Conservation (phyloP, 2,329 filamentous ascomycete genomes). For the Fusarium anguioides region DNA sequence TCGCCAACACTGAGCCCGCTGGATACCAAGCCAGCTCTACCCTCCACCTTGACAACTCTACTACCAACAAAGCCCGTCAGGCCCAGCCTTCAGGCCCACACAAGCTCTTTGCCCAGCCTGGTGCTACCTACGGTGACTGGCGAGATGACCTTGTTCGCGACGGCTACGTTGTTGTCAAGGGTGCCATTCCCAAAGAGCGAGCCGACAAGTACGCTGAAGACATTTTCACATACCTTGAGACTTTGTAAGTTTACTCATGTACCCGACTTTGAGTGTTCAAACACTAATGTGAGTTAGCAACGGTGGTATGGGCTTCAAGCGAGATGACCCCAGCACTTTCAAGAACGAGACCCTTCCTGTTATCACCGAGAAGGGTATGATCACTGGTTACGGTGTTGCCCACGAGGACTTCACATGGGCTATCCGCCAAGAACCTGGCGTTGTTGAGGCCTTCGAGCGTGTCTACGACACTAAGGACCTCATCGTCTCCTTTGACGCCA, state of each 20-base stretch:
- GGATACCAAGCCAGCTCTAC: not conserved
- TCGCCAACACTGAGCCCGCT: slow-evolving; percentile 3
- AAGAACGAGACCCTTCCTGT: not conserved
- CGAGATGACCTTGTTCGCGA: slow-evolving; percentile 12
- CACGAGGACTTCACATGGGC: slow-evolving; percentile 13
- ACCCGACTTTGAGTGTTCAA: rapidly evolving
- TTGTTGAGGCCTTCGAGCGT: slow-evolving; percentile 7
- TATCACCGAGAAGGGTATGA: slow-evolving; percentile 16
- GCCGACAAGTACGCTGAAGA: not conserved
- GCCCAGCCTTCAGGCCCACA: not conserved
- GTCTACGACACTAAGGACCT: slow-evolving; percentile 19
- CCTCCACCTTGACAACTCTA: too few species aligned
- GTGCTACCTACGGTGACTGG: slow-evolving; percentile 2
- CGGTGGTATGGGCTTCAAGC: slow-evolving; percentile 15
- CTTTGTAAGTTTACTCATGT: too few species aligned
- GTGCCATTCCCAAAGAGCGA: not conserved
- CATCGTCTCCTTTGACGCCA: slow-evolving; percentile 4
- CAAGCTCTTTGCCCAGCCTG: not conserved
- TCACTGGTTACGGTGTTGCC: slow-evolving; percentile 11
- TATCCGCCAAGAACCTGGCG: slow-evolving; percentile 9
- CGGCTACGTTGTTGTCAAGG: slow-evolving; percentile 7
- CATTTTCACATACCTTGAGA: slow-evolving; percentile 9
- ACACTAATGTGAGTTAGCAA: not conserved
- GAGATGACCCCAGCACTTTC: not conserved
- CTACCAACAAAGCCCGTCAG: too few species aligned